Conservation (phyloP, 1,284 basidiomycete species). For the Macrocybe sp. region DNA sequence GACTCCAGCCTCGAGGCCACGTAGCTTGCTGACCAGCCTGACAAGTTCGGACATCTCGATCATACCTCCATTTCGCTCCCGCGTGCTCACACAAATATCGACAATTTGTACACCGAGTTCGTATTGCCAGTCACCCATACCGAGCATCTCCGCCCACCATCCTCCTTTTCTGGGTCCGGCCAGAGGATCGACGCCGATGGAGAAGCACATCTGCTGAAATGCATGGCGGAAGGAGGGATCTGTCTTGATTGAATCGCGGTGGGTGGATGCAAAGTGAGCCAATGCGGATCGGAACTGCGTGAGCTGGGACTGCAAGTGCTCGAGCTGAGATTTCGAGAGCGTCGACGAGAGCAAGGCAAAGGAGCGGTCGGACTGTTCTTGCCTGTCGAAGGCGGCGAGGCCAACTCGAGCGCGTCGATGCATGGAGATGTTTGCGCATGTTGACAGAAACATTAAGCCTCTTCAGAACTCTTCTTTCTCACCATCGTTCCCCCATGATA, state of each 20-base stretch:
- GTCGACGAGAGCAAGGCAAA: constrained; percentile 80
- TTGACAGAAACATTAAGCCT: too few species aligned
- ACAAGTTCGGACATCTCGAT: constrained; percentile 88
- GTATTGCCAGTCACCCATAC: constrained; percentile 91
- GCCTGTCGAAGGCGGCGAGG: constrained; percentile 70
- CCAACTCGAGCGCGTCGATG: constrained; percentile 69
- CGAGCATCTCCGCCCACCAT: constrained; percentile 87
- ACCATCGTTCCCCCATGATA: too few species aligned
- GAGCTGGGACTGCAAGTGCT: constrained; percentile 79
- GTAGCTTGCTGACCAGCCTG: constrained; percentile 69
- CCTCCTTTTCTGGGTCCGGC: constrained; percentile 81
- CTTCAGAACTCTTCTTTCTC: too few species aligned
- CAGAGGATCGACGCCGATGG: constrained; percentile 93
- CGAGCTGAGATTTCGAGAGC: constrained; percentile 74
- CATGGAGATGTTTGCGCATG: constrained; percentile 34
- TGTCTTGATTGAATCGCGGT: constrained; percentile 80
- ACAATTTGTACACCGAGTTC: constrained; percentile 97
- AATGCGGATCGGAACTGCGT: constrained; percentile 82
- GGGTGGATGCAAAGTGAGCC: constrained; percentile 75
- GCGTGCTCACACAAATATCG: constrained; percentile 89
- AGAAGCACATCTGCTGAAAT: constrained; percentile 95
- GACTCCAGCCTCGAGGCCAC: constrained; percentile 59
- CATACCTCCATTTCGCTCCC: constrained; percentile 87
- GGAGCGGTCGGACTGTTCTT: constrained; percentile 67
- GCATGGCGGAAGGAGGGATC: constrained; percentile 89